Base-by-base conservation (phyloP, 2,329 filamentous ascomycete species). In the Diaporthe sp. region DNA sequence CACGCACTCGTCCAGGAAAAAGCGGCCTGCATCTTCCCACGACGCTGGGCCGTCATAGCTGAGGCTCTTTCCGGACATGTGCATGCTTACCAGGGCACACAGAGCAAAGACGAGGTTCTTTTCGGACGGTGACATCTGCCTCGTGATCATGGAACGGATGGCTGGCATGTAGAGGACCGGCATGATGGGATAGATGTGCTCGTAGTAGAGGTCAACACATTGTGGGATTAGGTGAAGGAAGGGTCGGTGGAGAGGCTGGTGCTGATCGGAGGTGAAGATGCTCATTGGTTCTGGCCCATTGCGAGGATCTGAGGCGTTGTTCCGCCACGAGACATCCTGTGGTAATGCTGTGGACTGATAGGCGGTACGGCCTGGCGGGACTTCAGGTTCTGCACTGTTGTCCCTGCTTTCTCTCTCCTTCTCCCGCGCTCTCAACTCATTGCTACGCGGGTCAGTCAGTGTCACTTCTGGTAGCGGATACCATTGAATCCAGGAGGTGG, bases 141-240 rank as follows among this genome's bases (percentile, higher is more conserved):
- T 85, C 82, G 76, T 82, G 79, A 82, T 88, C 79, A 89, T 88
- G 77, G 84, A 84, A 59, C 87, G 84, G 59, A 91, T 84, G 12
- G 85, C 85, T 58, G 91, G 88, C 79, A 90, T 89, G 71, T 91
- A 88, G 10, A 92, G 81, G 5, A 92, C 85, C 0, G 91, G 91
- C 84, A 91, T 90, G 70, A 90, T 90, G n/a, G 90, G 89, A 77
- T 92, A 92, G 70, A 92, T 86, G 79, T 91, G 86, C 77, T 86
- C 84, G 81, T 91, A 90, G 82, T 90, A 92, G 76, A 90, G 89
- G 58, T 92, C 89, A 73, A 92, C 84, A 79, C 90, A 92, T 81
- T 79, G 89, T 80, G 83, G 90, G 76, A 83, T 86, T 79, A 83
- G 84, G 80, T 80, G 85, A 80, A 79, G 88, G 77, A 81, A 92